These are phyloP conservation scores for Peribolospora kevripleyi DNA, from an alignment of 768 basidiomycete genomes.

Conservation along the genomic window DNA sequence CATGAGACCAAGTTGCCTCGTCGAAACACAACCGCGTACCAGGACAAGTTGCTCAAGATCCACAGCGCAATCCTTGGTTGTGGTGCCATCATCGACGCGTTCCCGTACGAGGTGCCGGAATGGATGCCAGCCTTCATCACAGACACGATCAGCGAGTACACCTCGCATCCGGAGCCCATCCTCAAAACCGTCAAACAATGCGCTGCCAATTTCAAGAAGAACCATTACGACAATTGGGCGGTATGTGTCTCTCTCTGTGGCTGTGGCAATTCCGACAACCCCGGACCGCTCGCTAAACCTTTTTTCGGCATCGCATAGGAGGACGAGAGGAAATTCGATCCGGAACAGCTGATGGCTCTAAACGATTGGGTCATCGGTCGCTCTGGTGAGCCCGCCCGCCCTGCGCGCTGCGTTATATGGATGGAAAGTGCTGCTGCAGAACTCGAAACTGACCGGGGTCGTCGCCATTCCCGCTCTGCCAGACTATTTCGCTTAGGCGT, in stretches of 20 bases:
- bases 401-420: too few species aligned
- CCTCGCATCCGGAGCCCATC: slow-evolving; percentile 45
- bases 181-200: slow-evolving; percentile 14
- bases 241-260: not conserved
- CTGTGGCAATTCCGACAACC: slow-evolving; percentile 6
- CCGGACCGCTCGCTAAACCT: slow-evolving; percentile 43
- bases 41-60: slow-evolving; percentile 43
- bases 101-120: slow-evolving; percentile 80
- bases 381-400: too few species aligned
- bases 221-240: slow-evolving; percentile 12
- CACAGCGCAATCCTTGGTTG: slow-evolving; percentile 88
- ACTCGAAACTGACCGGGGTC: too few species aligned
- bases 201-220: slow-evolving; percentile 15
- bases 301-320: slow-evolving; percentile 31
- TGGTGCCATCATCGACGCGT: slow-evolving; percentile 75
- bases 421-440: too few species aligned
- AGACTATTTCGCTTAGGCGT: too few species aligned
- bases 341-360: slow-evolving; percentile 38
- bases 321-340: slow-evolving; percentile 60
- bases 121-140: slow-evolving; percentile 77
- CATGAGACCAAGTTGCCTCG: slow-evolving; percentile 41
- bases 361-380: slow-evolving; percentile 3
- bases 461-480: too few species aligned
- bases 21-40: slow-evolving; percentile 40
- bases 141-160: slow-evolving; percentile 51